A percentile compares a stretch with the other conserved stretches of the same genome.
Conservation (phyloP, 495 filamentous ascomycete species). For the Tuber brumale region DNA sequence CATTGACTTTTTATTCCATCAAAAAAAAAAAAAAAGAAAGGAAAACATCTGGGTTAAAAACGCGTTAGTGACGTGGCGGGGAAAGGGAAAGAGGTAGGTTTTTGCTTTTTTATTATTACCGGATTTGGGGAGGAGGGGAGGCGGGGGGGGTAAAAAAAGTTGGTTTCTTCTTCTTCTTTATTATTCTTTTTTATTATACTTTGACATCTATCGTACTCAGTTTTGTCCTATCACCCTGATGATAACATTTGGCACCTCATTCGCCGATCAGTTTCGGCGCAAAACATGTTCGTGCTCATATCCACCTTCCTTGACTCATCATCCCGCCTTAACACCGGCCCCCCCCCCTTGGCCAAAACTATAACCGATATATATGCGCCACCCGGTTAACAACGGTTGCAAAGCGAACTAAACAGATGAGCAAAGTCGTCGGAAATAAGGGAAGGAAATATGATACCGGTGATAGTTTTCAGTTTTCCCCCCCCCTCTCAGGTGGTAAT, state of each 20-base stretch:
- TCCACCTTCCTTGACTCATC: constrained; percentile 51
- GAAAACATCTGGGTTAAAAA: background rate
- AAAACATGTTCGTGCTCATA: constrained; percentile 15
- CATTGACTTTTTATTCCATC: too few species aligned
- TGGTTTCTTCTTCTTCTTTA: background rate
- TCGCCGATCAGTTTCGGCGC: background rate
- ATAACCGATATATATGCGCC: constrained; percentile 47
- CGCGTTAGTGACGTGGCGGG: background rate
- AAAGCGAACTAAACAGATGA: constrained; percentile 15
- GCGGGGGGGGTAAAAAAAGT: background rate
- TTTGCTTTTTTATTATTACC: background rate
- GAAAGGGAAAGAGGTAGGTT: background rate
- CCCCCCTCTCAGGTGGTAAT: constrained; percentile 55
- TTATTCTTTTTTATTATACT: background rate
- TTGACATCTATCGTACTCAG: background rate
- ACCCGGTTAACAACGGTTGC: background rate
- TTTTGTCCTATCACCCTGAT: too few species aligned
- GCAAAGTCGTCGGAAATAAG: background rate
- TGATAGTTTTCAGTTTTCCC: constrained; percentile 65
- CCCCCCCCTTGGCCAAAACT: constrained; percentile 68
- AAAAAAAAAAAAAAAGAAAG: background rate
- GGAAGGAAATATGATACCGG: constrained; percentile 27
- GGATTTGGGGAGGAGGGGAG: background rate
- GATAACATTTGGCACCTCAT: background rate
- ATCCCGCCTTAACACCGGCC: constrained; percentile 59